Evolutionary conservation across 108 stramenopile species (phyloP).

Genomic region (Nitzschia sp.): DNA sequence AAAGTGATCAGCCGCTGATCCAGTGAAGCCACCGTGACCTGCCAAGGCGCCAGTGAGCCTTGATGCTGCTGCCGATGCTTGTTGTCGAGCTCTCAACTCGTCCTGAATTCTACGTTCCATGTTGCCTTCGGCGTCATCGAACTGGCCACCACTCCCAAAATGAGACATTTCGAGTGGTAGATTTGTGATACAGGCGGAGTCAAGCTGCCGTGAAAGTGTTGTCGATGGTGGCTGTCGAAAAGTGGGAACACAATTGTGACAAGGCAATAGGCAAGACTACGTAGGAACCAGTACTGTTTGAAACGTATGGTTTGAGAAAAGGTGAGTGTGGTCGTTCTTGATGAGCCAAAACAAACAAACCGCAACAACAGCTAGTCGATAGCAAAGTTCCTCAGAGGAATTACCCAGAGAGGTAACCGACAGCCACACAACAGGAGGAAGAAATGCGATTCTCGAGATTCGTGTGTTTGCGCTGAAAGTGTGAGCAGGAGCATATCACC

Average conservation of each 20-base stretch:
- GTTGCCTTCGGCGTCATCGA: constrained; percentile 18
- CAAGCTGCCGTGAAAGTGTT: not conserved
- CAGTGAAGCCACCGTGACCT: constrained; percentile 1
- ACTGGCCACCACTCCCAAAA: constrained; percentile 12
- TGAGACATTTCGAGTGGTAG: constrained; percentile 6
- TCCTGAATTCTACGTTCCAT: constrained; percentile 39
- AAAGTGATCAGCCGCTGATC: constrained; percentile 5
- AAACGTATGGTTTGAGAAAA: too few species aligned
- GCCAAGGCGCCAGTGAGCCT: constrained; percentile 16
- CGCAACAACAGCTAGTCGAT: too few species aligned
- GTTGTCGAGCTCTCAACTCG: constrained; percentile 31
- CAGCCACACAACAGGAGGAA: too few species aligned
- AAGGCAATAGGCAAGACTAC: not conserved
- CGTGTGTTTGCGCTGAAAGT: not conserved
- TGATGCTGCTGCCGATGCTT: constrained; percentile 15
- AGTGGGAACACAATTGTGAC: too few species aligned
- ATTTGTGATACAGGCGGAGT: not conserved
- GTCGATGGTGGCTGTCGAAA: too few species aligned
- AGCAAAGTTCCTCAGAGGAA: too few species aligned
- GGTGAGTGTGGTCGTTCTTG: too few species aligned
- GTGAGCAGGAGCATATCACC: constrained; percentile 13
- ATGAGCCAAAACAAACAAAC: too few species aligned
- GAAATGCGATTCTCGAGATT: too few species aligned
- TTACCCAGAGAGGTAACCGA: too few species aligned
- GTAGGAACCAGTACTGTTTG: constrained; percentile 11